phyloP scores from a whole-genome alignment of 2,329 filamentous ascomycete species.

The Penicillium hesseltinei region DNA sequence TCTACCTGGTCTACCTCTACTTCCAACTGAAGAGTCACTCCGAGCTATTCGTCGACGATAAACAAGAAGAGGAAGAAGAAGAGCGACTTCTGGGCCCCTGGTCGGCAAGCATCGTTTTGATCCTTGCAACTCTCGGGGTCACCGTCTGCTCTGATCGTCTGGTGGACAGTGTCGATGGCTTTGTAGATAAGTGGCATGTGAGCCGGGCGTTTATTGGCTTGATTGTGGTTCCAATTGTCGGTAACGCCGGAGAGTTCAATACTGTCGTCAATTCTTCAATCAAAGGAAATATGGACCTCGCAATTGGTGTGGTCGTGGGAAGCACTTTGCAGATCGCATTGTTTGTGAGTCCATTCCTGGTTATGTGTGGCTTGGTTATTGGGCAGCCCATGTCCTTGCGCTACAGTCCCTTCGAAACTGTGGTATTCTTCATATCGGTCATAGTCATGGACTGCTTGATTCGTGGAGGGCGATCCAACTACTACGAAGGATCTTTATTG shows the following conservation, averaged over 20 bases:
- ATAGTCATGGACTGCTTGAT: constrained; percentile 24
- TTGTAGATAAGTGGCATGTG: constrained; percentile 52
- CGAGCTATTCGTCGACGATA: constrained; percentile 16
- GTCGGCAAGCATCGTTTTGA: constrained; percentile 17
- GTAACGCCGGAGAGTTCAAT: constrained; percentile 57
- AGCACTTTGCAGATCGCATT: constrained; percentile 57
- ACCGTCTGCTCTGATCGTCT: constrained; percentile 37
- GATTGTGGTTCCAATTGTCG: constrained; percentile 57
- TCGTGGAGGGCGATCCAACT: constrained; percentile 20
- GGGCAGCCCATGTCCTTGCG: constrained; percentile 46
- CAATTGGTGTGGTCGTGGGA: constrained; percentile 56
- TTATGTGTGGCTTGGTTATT: constrained; percentile 57
- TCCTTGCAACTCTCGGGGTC: constrained; percentile 19
- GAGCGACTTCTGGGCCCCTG: constrained; percentile 12
- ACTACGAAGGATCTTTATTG: constrained; percentile 20
- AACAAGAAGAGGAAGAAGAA: constrained; percentile 14
- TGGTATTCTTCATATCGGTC: constrained; percentile 20
- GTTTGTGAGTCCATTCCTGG: constrained; percentile 56
- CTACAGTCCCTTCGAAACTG: constrained; percentile 21
- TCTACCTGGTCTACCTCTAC: constrained; percentile 55
- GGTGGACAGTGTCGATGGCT: constrained; percentile 54
- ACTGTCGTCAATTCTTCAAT: constrained; percentile 55
- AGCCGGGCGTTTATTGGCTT: constrained; percentile 58
- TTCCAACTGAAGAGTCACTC: constrained; percentile 49
- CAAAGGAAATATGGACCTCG: constrained; percentile 59